These are phyloP conservation scores for Canna indica DNA, from an alignment of 176 grass and related monocot species.

Conservation along the genomic window DNA sequence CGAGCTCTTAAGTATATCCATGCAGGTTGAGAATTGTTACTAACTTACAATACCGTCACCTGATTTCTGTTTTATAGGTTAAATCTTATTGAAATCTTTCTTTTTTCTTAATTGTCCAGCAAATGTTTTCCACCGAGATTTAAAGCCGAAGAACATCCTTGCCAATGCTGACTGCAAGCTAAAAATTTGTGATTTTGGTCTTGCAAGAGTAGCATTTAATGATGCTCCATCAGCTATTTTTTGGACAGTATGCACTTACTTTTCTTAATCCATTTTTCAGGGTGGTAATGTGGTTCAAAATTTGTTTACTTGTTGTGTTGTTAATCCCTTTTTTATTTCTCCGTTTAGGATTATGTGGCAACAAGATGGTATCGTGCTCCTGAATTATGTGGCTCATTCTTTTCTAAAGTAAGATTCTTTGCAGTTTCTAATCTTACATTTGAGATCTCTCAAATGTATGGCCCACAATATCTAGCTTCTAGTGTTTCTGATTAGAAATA, in stretches of 20 bases:
- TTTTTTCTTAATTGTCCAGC: conserved; percentile 44
- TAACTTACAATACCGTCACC: conserved; percentile 9
- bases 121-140: conserved; percentile 88
- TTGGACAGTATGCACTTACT: conserved; percentile 62
- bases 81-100: not conserved
- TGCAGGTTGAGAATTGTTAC: conserved; percentile 42
- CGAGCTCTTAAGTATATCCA: conserved; percentile 83
- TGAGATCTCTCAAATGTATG: not conserved
- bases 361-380: conserved; percentile 96
- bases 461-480: not conserved
- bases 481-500: not conserved
- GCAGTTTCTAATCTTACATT: conserved; percentile 1
- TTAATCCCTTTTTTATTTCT: conserved; percentile 12
- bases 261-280: conserved; percentile 15
- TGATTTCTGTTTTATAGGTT: not conserved
- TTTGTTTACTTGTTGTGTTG: conserved; percentile 12
- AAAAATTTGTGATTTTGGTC: conserved; percentile 95
- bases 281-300: not conserved
- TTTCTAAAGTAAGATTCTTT: conserved; percentile 56
- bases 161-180: conserved; percentile 78
- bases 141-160: conserved; percentile 87
- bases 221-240: conserved; percentile 60
- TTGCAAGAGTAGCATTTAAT: conserved; percentile 70
- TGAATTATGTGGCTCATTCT: conserved; percentile 95
- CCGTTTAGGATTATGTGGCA: conserved; percentile 85